phyloP scores from a whole-genome alignment of 192 early-diverging fungal species.

The Phycomyces blakesleeanus region DNA sequence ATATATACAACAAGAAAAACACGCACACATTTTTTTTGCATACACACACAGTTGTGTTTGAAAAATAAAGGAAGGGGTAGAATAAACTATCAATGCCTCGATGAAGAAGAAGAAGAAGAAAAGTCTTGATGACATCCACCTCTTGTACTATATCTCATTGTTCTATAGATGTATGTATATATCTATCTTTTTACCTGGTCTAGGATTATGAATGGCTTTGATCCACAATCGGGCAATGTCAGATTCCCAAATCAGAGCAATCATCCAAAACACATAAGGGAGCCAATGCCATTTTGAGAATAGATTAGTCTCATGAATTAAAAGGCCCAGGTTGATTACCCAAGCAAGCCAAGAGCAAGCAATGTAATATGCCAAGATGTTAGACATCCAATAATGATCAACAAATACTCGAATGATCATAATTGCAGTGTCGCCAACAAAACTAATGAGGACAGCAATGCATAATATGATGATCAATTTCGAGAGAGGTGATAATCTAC shows the following conservation, averaged over 20 bases:
- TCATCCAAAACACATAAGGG: conserved; percentile 48
- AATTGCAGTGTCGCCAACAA: conserved; percentile 28
- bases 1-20: no score
- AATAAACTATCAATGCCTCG: background rate
- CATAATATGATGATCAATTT: conserved; percentile 28
- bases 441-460: conserved; percentile 28
- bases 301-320: conserved; percentile 34
- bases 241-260: conserved; percentile 41
- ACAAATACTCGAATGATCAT: conserved; percentile 35
- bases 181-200: conserved; percentile 27
- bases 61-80: no score
- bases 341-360: conserved; percentile 38
- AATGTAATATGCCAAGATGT: conserved; percentile 37
- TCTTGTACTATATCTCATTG: no score
- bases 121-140: no score
- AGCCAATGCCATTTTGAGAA: conserved; percentile 45
- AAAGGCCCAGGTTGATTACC: conserved; percentile 28
- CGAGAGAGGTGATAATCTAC: conserved; percentile 22
- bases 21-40: no score
- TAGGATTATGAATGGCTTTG: conserved; percentile 14
- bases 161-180: no score
- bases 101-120: no score
- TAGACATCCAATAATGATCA: conserved; percentile 38
- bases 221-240: conserved; percentile 43
- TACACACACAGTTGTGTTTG: no score